Evolutionary conservation across 805 yeast genomes (phyloP).

Genomic region (Ogataea pignaliae): DNA sequence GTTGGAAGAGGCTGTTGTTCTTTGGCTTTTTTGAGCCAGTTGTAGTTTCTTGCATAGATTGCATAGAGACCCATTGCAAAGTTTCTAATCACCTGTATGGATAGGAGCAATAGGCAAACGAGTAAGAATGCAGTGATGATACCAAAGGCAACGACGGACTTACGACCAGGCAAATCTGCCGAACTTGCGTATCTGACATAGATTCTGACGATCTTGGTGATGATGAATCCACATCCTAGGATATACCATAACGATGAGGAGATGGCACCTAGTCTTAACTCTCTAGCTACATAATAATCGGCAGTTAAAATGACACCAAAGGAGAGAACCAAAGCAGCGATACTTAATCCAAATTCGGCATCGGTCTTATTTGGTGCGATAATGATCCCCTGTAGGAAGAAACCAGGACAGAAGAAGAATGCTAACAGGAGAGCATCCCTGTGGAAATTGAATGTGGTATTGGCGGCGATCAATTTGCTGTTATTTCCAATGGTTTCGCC

Average conservation of each 20-base stretch:
- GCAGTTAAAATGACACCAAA: constrained; percentile 31
- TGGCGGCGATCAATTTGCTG: constrained; percentile 28
- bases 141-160: constrained; percentile 38
- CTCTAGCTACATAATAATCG: constrained; percentile 34
- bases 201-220: constrained; percentile 37
- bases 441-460: constrained; percentile 35
- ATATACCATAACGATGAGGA: constrained; percentile 25
- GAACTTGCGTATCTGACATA: constrained; percentile 24
- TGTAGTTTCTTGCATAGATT: constrained; percentile 12
- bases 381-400: constrained; percentile 40
- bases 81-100: constrained; percentile 9
- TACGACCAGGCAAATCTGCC: constrained; percentile 37
- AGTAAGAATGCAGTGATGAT: constrained; percentile 33
- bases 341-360: constrained; percentile 37
- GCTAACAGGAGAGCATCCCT: constrained; percentile 29
- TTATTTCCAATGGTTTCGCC: constrained; percentile 35
- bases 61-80: constrained; percentile 10
- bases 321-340: constrained; percentile 21
- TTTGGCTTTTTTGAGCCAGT: constrained; percentile 8
- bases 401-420: constrained; percentile 39
- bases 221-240: constrained; percentile 35
- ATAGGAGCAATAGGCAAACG: constrained; percentile 20
- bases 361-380: constrained; percentile 34
- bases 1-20: not conserved
- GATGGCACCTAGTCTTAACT: constrained; percentile 21